Percentiles rank a stretch among this genome's conserved stretches.
These are phyloP conservation scores for Schizonepeta tenuifolia DNA, from an alignment of 257 asterid species.

Conservation along the genomic window DNA sequence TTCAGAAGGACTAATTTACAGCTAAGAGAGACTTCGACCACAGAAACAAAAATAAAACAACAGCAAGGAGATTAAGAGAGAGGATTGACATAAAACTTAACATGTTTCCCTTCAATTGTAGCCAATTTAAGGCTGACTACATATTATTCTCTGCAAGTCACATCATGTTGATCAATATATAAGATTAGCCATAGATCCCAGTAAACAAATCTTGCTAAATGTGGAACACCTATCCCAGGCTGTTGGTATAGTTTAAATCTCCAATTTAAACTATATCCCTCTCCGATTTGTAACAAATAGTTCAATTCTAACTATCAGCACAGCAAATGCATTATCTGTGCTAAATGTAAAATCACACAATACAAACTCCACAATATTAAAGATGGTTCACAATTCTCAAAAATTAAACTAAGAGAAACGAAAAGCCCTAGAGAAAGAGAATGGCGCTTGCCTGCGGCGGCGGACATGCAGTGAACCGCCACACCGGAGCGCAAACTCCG, in stretches of 20 bases:
- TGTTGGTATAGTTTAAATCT: not conserved
- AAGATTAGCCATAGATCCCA: not conserved
- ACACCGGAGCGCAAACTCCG: constrained; percentile 38
- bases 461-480: constrained; percentile 68
- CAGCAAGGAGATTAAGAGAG: constrained; percentile 5
- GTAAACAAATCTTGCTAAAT: not conserved
- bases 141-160: not conserved
- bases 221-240: too few species aligned
- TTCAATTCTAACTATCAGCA: not conserved
- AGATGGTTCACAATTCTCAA: not conserved
- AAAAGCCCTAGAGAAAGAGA: not conserved
- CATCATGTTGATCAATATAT: not conserved
- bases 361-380: not conserved
- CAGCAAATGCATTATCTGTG: not conserved
- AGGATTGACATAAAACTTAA: not conserved
- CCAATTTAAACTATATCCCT: not conserved
- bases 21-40: constrained; percentile 12
- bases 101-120: not conserved
- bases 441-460: constrained; percentile 56
- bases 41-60: not conserved
- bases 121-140: not conserved
- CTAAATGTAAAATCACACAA: constrained; percentile 3
- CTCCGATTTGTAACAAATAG: not conserved
- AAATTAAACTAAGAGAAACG: not conserved
- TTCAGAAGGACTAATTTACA: constrained; percentile 28